A percentile compares a stretch with the other conserved stretches of the same genome.
Evolutionary conservation across 768 basidiomycete species (phyloP).

Genomic region (Lyophyllum decastes): DNA sequence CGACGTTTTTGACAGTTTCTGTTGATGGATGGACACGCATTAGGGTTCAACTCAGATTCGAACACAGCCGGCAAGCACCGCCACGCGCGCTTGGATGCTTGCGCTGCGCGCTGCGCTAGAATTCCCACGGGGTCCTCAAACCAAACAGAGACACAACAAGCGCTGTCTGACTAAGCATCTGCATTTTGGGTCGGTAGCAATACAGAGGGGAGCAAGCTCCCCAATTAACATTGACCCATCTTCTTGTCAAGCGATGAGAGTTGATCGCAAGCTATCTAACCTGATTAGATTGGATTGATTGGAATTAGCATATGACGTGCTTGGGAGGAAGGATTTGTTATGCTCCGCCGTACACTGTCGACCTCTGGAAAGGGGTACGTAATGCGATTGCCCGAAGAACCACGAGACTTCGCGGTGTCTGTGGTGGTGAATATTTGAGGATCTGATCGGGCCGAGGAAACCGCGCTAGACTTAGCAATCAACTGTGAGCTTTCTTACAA

Average conservation of each 20-base stretch:
- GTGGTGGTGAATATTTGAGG: not conserved
- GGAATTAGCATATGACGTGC: not conserved
- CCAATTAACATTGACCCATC: no score
- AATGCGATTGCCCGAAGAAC: not conserved
- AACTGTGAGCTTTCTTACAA: constrained; percentile 18
- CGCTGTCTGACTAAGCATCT: no score
- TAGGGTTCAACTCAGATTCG: no score
- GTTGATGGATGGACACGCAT: no score
- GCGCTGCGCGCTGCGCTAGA: no score
- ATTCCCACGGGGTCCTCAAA: no score
- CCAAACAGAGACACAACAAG: no score
- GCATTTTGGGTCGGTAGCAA: no score
- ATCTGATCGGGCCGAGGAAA: constrained; percentile 8
- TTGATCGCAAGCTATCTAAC: not conserved
- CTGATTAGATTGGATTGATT: not conserved
- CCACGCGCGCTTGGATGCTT: no score
- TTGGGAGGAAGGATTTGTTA: not conserved
- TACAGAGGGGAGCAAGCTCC: no score
- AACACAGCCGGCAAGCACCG: no score
- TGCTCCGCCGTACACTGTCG: not conserved
- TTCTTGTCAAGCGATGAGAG: not conserved
- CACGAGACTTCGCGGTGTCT: not conserved
- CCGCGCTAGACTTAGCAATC: constrained; percentile 18
- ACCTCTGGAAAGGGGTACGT: not conserved
- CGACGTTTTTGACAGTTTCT: no score